phyloP scores from a whole-genome alignment of 805 yeast species.

The Candida mattraensis region DNA sequence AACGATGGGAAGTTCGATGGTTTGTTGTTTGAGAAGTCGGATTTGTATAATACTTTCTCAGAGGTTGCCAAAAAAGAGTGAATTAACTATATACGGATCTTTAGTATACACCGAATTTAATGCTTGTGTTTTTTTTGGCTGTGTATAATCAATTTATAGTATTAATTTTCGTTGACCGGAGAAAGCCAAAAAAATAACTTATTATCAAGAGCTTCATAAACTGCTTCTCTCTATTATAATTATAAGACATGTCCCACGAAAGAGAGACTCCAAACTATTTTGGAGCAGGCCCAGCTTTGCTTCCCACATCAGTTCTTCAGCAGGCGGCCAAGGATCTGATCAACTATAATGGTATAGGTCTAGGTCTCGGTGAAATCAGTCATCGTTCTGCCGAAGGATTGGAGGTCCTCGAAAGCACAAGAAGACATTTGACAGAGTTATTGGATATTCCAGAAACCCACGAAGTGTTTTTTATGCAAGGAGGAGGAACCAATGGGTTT shows the following conservation, averaged over 20 bases:
- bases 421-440: conserved; percentile 60
- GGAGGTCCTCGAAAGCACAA: conserved; percentile 74
- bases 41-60: conserved; percentile 24
- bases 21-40: conserved; percentile 25
- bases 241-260: conserved; percentile 39
- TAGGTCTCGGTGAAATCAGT: conserved; percentile 95
- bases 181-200: not conserved
- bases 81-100: conserved; percentile 1
- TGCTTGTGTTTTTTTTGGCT: conserved; percentile 3
- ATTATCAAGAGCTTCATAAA: not conserved
- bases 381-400: conserved; percentile 89
- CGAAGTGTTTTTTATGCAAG: conserved; percentile 93
- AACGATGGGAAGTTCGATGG: conserved; percentile 39
- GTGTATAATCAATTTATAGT: conserved; percentile 2
- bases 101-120: too few relatives aligned
- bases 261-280: conserved; percentile 79
- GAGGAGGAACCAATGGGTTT: conserved; percentile 97
- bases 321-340: conserved; percentile 85
- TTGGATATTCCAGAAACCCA: conserved; percentile 85
- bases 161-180: not conserved
- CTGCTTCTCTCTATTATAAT: conserved; percentile 1
- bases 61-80: conserved; percentile 32
- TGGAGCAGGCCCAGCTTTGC: conserved; percentile 98
- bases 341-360: conserved; percentile 64
- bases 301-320: conserved; percentile 81